Conservation (phyloP, 768 basidiomycete species). For the Epithele typhae region DNA sequence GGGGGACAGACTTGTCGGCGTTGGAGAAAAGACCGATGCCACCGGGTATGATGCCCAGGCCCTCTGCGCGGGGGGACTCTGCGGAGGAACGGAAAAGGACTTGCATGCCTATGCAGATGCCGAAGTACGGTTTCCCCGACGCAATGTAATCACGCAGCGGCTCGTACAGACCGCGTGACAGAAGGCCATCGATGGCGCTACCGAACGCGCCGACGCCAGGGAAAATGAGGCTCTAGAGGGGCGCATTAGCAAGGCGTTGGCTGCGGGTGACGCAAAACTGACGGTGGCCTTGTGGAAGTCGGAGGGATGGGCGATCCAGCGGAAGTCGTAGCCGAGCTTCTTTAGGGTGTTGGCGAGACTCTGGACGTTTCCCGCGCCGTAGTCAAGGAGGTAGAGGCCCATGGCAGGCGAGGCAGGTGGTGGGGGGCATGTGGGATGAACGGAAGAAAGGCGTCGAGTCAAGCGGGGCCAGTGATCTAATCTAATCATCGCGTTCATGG, state of each 20-base stretch:
- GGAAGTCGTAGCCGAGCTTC: conserved; percentile 79
- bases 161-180: conserved; percentile 66
- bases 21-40: conserved; percentile 71
- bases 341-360: conserved; percentile 90
- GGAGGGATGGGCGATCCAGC: conserved; percentile 77
- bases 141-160: conserved; percentile 79
- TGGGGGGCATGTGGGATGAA: conserved; percentile 11
- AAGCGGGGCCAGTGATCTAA: conserved; percentile 16
- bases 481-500: conserved; percentile 6
- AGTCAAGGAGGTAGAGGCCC: conserved; percentile 87
- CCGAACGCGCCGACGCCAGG: conserved; percentile 96
- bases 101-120: conserved; percentile 99
- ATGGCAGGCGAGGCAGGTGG: conserved; percentile 24
- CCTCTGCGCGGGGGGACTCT: conserved; percentile 64
- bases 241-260: conserved; percentile 9
- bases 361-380: conserved; percentile 93
- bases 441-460: conserved; percentile 7
- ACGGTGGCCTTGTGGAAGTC: conserved; percentile 91
- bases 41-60: conserved; percentile 83
- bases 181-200: conserved; percentile 77
- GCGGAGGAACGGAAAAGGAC: conserved; percentile 85
- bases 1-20: conserved; percentile 83
- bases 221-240: conserved; percentile 81
- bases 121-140: conserved; percentile 91
- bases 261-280: conserved; percentile 11